Evolutionary conservation across 164 flowering plant genomes (phyloP).

Genomic region (Umbilicus rupestris): DNA sequence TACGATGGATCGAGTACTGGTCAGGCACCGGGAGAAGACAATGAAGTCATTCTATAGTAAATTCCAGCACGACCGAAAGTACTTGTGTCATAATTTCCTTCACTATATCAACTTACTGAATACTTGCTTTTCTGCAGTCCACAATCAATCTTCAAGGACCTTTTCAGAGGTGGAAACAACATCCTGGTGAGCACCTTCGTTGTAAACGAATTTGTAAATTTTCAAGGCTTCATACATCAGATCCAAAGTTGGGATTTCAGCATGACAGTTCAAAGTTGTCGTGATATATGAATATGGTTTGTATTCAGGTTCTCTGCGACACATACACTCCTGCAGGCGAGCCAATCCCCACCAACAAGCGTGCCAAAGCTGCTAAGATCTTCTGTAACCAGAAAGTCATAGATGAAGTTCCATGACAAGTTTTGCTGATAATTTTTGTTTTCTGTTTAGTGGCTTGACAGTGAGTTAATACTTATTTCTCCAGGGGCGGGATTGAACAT

Average conservation of each 20-base stretch:
- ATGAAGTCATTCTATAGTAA: constrained; percentile 98
- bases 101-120: too few relatives aligned
- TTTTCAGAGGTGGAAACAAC: constrained; percentile 93
- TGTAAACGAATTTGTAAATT: too few relatives aligned
- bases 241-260: too few relatives aligned
- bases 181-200: constrained; percentile 51
- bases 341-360: constrained; percentile 96
- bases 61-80: constrained; percentile 3
- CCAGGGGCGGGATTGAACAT: constrained; percentile 94
- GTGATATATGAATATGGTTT: not conserved
- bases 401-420: constrained; percentile 82
- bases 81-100: too few relatives aligned
- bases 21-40: constrained; percentile 99
- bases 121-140: constrained; percentile 40
- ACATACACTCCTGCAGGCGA: constrained; percentile 87
- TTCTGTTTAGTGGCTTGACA: not conserved
- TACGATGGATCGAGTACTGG: constrained; percentile 99
- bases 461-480: not conserved
- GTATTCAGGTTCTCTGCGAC: constrained; percentile 71
- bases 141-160: constrained; percentile 94
- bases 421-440: not conserved
- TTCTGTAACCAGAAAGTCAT: constrained; percentile 59
- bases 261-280: too few relatives aligned
- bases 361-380: constrained; percentile 75
- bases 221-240: not conserved